A percentile compares a stretch with the other conserved stretches of the same genome.
phyloP scores from a whole-genome alignment of 257 asterid genomes.

The Solanum etuberosum region DNA sequence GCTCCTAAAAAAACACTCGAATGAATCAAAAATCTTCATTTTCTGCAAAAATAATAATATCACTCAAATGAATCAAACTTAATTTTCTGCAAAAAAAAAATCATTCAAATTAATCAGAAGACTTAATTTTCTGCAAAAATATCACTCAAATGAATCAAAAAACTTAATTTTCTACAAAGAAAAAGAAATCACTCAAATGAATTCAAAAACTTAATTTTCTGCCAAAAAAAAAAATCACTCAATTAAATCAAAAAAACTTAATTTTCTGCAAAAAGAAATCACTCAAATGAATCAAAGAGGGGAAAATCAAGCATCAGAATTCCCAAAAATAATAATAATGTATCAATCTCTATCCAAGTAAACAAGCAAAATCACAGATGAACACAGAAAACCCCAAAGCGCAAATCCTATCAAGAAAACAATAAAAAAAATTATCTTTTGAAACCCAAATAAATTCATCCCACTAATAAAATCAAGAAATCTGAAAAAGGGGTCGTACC shows the following conservation, averaged over 20 bases:
- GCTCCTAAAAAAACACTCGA: background rate
- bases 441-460: too few relatives aligned
- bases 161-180: background rate
- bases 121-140: too few relatives aligned
- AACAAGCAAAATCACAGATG: background rate
- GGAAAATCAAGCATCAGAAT: background rate
- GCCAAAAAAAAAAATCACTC: too few relatives aligned
- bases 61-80: too few relatives aligned
- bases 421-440: too few relatives aligned
- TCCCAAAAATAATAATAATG: background rate
- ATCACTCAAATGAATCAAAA: background rate
- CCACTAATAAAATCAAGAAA: too few relatives aligned
- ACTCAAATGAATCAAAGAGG: background rate
- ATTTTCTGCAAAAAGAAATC: background rate
- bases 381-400: background rate
- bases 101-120: background rate
- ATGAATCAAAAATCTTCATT: too few relatives aligned
- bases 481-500: too few relatives aligned
- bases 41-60: background rate
- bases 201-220: background rate
- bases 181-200: background rate
- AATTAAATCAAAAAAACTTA: too few relatives aligned
- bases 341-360: background rate
- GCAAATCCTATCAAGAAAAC: background rate
- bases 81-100: background rate